These are phyloP conservation scores for Zygoascus ofunaensis DNA, from an alignment of 805 yeast genomes.

Conservation along the genomic window DNA sequence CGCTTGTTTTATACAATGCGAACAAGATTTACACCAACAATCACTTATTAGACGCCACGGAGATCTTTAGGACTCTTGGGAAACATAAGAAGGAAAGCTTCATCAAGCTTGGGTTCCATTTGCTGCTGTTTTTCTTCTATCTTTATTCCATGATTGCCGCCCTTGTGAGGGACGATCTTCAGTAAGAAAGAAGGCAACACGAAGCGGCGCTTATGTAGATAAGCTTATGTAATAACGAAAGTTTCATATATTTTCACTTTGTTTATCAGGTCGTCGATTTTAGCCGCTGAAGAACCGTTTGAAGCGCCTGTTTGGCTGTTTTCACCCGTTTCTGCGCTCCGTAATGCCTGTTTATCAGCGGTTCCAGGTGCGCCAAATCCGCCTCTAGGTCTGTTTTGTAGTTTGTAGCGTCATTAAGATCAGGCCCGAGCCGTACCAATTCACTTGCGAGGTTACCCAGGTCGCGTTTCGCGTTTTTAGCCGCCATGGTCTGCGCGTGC, in stretches of 20 bases:
- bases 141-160: constrained; percentile 95
- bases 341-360: constrained; percentile 5
- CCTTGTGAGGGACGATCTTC: constrained; percentile 56
- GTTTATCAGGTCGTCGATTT: too few species aligned
- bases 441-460: constrained; percentile 9
- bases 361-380: constrained; percentile 2
- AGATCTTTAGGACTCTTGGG: constrained; percentile 85
- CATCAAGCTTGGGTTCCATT: constrained; percentile 81
- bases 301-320: constrained; percentile 2
- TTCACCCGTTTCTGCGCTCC: constrained; percentile 9
- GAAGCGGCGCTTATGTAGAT: background rate
- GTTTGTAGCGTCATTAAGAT: background rate
- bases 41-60: constrained; percentile 92
- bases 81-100: constrained; percentile 90
- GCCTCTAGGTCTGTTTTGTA: constrained; percentile 1
- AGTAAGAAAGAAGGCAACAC: constrained; percentile 7
- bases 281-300: background rate
- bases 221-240: background rate
- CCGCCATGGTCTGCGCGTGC: constrained; percentile 1
- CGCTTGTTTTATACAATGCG: constrained; percentile 74
- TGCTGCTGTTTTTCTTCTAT: constrained; percentile 89
- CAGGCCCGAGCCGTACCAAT: background rate
- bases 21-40: constrained; percentile 71
- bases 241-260: too few species aligned
- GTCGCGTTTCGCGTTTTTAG: background rate